Base-by-base conservation (phyloP, 2,329 filamentous ascomycete genomes). In the Paraphoma chrysanthemicola region DNA sequence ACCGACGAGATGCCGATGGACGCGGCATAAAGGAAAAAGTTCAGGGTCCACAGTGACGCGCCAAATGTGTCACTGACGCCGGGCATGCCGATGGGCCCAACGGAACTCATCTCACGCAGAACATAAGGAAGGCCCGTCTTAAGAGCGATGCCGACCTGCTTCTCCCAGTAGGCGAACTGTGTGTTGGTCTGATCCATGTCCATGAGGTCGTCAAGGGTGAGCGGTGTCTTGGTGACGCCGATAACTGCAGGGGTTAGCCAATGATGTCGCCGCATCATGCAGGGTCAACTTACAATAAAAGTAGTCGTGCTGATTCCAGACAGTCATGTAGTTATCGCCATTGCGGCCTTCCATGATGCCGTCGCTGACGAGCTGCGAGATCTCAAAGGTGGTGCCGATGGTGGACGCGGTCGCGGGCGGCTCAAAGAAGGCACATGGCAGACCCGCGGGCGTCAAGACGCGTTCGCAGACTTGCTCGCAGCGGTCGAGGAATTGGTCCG, bases 301-400 rank as follows among this genome's bases (percentile, higher is more conserved):
- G 70, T 84, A 84, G 66, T 84, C 80, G 67, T 84, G 82, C 70
- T 84, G 81, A 59, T 83, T 84, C 81, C 81, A 84, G 29, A 71
- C 73, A 14, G 78, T 66, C 55, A 81, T 67, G 59, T 75, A 79
- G 36, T 70, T 67, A 31, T 73, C 70, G 44, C 74, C 76, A 38
- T 79, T 76, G 18, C 71, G 69, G 11, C 67, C 60, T 7, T 68
- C 63, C 44, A 73, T 71, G 54, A 83, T 79, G 33, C 78, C 79
- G 51, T 76, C 70, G 44, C 69, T 48, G 31, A 77, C 69, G 42
- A 84, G 69, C 54, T 79, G 70, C 4, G 69, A 47, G 54, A 83
- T 80, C 54, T 79, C 72, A 60, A 83, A 83, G n/a, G 78, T 79
- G 6, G 79, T 83, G 30, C 79, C 80, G 43, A 82, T 83, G 11